Percentiles rank a stretch among this genome's conserved stretches.
Conservation (phyloP, 345 rosid genomes). For the Citrus hindsii region DNA sequence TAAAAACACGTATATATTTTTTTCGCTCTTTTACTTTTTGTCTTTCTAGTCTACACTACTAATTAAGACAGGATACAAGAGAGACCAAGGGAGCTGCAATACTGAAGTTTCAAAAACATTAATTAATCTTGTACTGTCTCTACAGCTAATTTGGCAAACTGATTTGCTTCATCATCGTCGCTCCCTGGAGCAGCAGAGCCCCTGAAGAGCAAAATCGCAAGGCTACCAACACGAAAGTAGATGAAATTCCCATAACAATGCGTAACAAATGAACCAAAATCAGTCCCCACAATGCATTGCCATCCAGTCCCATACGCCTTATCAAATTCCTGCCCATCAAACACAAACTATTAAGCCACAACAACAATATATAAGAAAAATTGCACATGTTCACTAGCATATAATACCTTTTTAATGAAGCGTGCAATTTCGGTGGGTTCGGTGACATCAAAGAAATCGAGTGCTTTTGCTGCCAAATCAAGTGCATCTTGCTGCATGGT, state of each 20-base stretch:
- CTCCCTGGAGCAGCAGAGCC: constrained; percentile 40
- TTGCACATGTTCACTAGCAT: background rate
- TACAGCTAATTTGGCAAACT: constrained; percentile 9
- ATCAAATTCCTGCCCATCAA: constrained; percentile 56
- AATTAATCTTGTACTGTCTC: constrained; percentile 16
- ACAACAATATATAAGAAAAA: too few species aligned
- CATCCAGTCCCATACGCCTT: constrained; percentile 46
- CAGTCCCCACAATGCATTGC: constrained; percentile 71
- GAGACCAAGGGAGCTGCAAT: background rate
- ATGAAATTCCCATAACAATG: constrained; percentile 59
- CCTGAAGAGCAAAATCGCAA: constrained; percentile 59
- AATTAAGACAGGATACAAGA: constrained; percentile 4
- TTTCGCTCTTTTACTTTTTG: too few species aligned
- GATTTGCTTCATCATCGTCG: constrained; percentile 11
- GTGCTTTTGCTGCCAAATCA: constrained; percentile 68
- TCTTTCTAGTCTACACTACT: background rate
- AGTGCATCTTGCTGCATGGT: constrained; percentile 76
- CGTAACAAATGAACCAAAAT: constrained; percentile 70
- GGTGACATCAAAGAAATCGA: constrained; percentile 70
- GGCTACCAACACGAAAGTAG: constrained; percentile 53
- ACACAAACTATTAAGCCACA: background rate
- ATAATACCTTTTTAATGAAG: constrained; percentile 65
- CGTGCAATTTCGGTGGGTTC: constrained; percentile 68
- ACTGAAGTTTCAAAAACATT: background rate
- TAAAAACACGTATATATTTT: too few species aligned